Percentiles rank a stretch among this genome's conserved stretches.
Evolutionary conservation across 2,329 filamentous ascomycete species (phyloP).

Genomic region (Aspergillus tanneri): DNA sequence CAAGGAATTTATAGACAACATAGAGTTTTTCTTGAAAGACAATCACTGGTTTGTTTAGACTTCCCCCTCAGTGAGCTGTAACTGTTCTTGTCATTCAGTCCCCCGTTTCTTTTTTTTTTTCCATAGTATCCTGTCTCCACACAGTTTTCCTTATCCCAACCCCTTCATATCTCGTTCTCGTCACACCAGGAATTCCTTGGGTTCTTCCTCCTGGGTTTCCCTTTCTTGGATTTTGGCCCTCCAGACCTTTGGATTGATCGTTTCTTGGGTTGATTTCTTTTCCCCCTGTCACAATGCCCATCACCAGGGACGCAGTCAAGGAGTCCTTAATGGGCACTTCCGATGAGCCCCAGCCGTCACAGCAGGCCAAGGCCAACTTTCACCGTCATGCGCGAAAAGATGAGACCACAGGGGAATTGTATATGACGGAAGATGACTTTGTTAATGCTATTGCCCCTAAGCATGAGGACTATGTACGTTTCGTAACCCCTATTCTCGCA

Average conservation of each 20-base stretch:
- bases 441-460: slow-evolving; percentile 84
- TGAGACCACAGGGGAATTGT: slow-evolving; percentile 70
- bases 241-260: slow-evolving; percentile 11
- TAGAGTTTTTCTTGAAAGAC: background rate
- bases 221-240: slow-evolving; percentile 6
- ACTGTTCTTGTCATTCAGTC: slow-evolving; percentile 3
- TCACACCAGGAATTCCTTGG: slow-evolving; percentile 1
- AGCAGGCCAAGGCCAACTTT: slow-evolving; percentile 75
- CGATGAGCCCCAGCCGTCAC: slow-evolving; percentile 63
- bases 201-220: slow-evolving; percentile 11
- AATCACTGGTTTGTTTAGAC: no score
- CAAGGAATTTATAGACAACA: background rate
- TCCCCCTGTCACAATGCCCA: slow-evolving; percentile 40
- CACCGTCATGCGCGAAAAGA: slow-evolving; percentile 73
- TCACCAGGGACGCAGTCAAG: slow-evolving; percentile 70
- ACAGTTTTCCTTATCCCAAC: slow-evolving; percentile 19
- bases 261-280: slow-evolving; percentile 5
- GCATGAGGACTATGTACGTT: slow-evolving; percentile 85
- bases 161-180: slow-evolving; percentile 21
- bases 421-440: slow-evolving; percentile 83
- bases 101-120: slow-evolving; percentile 21
- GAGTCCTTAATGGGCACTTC: slow-evolving; percentile 70
- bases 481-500: slow-evolving; percentile 2
- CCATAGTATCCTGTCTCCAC: slow-evolving; percentile 23
- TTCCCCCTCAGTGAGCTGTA: no score